Base-by-base conservation (phyloP, 2,329 filamentous ascomycete species). In the Alternaria novae-zelandiae region DNA sequence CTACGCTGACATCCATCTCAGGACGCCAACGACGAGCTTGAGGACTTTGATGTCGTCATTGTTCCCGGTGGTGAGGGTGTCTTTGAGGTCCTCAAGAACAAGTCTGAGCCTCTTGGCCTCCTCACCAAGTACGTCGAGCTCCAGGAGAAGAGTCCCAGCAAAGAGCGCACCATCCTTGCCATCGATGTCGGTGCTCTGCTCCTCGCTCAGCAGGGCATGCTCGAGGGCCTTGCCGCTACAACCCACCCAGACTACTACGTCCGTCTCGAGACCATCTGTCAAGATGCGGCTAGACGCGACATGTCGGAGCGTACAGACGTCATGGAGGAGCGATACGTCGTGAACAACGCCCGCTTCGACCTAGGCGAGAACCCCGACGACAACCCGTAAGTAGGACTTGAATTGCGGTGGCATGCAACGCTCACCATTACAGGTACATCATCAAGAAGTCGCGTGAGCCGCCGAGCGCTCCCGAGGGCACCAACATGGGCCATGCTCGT, bases 331-430 rank as follows among this genome's bases (percentile, higher is more conserved):
- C 87, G 92, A 75, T 96, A 96, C 78, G 92, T 96, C 20, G 93
- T 96, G 79, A 96, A 96, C 86, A 96, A 96, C 82, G 89, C 94
- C 63, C 91, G 93, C 71, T 96, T 95, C 79, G 92, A 96, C 73
- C 84, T 96, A 46, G 86, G 86, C 70, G 90, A 91, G 64, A 89
- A 94, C 75, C 88, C 91, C 75, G 91, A 94, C 66, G 90, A 94
- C 80, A 95, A 93, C 81, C 76, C 72, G 74, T 76, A 65, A 69
- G 74, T 59, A 20, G 11, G 32, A 3, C 7, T 23, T 21, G 5
- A 10, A 17, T 32, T 20, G 28, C 12, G n/a, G 13, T 26, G 6
- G 10, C 13, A 32, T 17, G 17, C 54, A 28, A 20, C 15, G 41
- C 54, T 65, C 87, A 94, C 74, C 87, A 90, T 74, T 89, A 65